Percentiles rank a stretch among this genome's conserved stretches.
phyloP scores from a whole-genome alignment of 208 protist species.

The Acanthamoeba castellanii region DNA sequence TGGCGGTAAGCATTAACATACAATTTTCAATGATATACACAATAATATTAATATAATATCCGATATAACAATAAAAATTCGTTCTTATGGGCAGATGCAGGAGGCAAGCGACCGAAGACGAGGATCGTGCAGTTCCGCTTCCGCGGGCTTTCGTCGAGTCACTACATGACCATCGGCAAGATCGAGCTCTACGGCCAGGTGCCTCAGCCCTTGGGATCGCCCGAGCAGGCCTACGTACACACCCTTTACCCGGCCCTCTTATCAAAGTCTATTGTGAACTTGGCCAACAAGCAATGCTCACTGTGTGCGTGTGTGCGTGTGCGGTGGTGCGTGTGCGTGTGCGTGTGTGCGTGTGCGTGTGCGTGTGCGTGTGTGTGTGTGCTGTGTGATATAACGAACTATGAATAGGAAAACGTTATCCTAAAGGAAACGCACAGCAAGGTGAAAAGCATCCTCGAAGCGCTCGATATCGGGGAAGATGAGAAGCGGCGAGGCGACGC shows the following conservation, averaged over 20 bases:
- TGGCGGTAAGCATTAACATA: conserved; percentile 13
- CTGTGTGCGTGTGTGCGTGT: neutral
- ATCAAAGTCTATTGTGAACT: neutral
- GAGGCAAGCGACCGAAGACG: conserved; percentile 39
- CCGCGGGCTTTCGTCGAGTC: conserved; percentile 32
- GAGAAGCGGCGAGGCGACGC: neutral
- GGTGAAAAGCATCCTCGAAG: neutral
- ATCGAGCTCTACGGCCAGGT: conserved; percentile 55
- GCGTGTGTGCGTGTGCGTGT: neutral
- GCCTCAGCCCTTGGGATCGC: conserved; percentile 1
- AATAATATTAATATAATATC: neutral
- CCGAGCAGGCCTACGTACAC: conserved; percentile 18
- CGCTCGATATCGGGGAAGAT: neutral
- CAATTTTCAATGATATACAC: neutral
- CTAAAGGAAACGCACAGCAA: neutral
- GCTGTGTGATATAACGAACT: too few relatives aligned
- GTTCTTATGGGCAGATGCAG: neutral
- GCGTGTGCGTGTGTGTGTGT: neutral
- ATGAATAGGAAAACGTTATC: neutral
- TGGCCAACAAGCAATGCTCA: neutral
- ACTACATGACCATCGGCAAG: conserved; percentile 67
- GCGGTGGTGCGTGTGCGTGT: too few relatives aligned
- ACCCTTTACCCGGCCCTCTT: neutral
- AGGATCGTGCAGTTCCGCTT: conserved; percentile 68
- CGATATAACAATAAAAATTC: neutral